phyloP scores from a whole-genome alignment of 768 basidiomycete genomes.

The Dacryopinax spathularia region DNA sequence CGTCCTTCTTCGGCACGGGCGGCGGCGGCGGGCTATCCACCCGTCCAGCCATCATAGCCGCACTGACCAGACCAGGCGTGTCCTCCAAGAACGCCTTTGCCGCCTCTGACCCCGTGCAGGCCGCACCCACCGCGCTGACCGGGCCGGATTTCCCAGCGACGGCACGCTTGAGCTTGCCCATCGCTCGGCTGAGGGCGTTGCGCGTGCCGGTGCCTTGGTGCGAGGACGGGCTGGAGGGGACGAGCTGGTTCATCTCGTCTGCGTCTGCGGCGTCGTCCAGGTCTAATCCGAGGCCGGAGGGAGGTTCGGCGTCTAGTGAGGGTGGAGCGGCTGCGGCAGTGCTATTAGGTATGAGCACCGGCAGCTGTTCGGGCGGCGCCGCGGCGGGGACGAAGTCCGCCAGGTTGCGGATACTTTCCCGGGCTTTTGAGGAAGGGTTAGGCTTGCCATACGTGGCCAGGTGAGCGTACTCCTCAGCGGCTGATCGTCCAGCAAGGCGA shows the following conservation, averaged over 20 bases:
- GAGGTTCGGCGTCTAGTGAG: background rate
- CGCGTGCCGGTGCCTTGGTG: background rate
- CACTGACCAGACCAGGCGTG: background rate
- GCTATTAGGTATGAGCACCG: background rate
- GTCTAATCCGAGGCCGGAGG: background rate
- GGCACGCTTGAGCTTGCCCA: constrained; percentile 1
- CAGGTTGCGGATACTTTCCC: background rate
- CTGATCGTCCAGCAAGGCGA: background rate
- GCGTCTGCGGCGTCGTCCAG: background rate
- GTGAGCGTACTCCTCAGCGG: background rate
- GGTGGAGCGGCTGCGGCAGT: background rate
- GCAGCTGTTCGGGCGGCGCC: background rate
- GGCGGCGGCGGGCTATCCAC: background rate
- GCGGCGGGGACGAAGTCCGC: background rate
- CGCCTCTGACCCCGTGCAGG: background rate
- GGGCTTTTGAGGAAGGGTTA: background rate
- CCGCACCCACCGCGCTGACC: background rate
- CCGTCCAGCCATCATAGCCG: background rate
- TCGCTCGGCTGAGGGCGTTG: background rate
- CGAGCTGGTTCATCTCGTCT: background rate
- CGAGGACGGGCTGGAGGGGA: background rate
- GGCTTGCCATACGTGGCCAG: background rate
- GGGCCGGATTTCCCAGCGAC: background rate
- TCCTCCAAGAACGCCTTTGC: constrained; percentile 1
- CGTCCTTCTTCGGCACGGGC: background rate